phyloP scores from a whole-genome alignment of 2,329 filamentous ascomycete species.

The Paracamarosporium sp. region DNA sequence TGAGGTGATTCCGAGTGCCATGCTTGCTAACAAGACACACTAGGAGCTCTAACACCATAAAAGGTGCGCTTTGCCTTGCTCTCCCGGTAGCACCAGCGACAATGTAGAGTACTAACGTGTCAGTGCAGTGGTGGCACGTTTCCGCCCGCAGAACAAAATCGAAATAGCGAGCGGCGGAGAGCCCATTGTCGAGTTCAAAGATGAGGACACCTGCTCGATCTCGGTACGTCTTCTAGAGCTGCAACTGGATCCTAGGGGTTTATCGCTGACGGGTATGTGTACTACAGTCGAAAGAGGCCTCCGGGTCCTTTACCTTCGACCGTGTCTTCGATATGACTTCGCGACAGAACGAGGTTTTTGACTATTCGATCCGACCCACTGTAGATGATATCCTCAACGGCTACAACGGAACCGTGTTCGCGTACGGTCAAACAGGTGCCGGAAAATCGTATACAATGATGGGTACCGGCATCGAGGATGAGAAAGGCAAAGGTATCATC shows the following conservation, averaged over 20 bases:
- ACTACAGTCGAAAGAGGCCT: constrained; percentile 77
- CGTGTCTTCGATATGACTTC: constrained; percentile 95
- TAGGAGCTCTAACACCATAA: constrained; percentile 55
- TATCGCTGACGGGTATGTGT: constrained; percentile 21
- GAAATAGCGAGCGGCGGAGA: constrained; percentile 90
- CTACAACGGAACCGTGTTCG: constrained; percentile 99
- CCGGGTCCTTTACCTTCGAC: constrained; percentile 89
- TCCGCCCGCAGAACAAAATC: constrained; percentile 94
- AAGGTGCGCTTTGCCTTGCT: constrained; percentile 44
- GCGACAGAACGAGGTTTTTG: constrained; percentile 91
- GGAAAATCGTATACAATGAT: constrained; percentile 99
- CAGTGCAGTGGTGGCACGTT: constrained; percentile 85
- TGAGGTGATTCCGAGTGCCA: constrained; percentile 11
- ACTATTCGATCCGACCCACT: constrained; percentile 94
- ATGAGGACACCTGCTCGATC: constrained; percentile 85
- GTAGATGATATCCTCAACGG: constrained; percentile 98
- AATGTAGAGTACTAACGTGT: constrained; percentile 30
- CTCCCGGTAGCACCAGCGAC: neutral
- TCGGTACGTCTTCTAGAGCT: constrained; percentile 64
- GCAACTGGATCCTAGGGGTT: neutral
- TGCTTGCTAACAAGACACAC: constrained; percentile 50
- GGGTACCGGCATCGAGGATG: constrained; percentile 92
- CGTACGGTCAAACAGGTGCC: constrained; percentile 96
- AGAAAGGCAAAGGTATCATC: constrained; percentile 88
- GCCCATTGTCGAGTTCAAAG: constrained; percentile 87